Conservation (phyloP, 306 rosid genomes). For the Coriaria nepalensis region DNA sequence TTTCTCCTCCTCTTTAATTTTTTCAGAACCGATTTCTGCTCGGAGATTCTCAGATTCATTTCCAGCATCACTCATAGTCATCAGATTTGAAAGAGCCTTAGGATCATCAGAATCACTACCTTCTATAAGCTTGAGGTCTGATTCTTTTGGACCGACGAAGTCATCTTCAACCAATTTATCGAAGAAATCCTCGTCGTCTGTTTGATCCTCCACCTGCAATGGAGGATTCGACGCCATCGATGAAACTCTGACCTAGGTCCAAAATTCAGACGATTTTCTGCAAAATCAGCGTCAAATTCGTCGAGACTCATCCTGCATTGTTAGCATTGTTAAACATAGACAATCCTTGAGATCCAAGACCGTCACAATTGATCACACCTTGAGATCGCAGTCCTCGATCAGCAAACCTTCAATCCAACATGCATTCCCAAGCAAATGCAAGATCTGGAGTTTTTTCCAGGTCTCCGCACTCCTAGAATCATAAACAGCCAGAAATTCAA, state of each 20-base stretch:
- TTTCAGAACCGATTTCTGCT: conserved; percentile 15
- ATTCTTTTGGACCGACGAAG: conserved; percentile 16
- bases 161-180: conserved; percentile 83
- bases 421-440: too few relatives aligned
- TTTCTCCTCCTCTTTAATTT: conserved; percentile 6
- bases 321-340: too few relatives aligned
- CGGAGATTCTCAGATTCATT: conserved; percentile 25
- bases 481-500: too few relatives aligned
- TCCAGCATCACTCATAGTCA: conserved; percentile 23
- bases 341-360: too few relatives aligned
- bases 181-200: conserved; percentile 82
- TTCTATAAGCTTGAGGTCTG: conserved; percentile 17
- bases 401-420: too few relatives aligned
- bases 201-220: conserved; percentile 71
- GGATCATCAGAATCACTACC: conserved; percentile 49
- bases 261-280: conserved; percentile 1
- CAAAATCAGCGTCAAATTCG: too few relatives aligned
- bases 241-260: conserved; percentile 23
- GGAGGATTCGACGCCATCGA: conserved; percentile 82
- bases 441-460: too few relatives aligned
- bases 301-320: too few relatives aligned
- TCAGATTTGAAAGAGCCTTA: conserved; percentile 39
- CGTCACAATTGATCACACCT: too few relatives aligned
- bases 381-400: too few relatives aligned
- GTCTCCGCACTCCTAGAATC: too few relatives aligned